Base-by-base conservation (phyloP, 176 grass and related monocot species). In the Aegilops tauschii region DNA sequence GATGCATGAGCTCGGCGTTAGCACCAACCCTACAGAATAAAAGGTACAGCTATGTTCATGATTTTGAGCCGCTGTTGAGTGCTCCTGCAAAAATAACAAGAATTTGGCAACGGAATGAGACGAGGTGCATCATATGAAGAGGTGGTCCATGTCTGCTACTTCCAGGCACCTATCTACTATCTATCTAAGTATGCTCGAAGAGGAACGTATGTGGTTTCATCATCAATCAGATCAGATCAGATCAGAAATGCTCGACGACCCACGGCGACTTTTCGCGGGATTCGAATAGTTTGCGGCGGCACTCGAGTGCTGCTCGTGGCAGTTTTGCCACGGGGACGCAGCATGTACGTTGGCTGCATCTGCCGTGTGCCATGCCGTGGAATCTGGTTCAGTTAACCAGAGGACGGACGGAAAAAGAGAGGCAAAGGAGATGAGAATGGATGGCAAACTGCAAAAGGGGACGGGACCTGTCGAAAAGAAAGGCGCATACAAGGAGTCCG, bases 311-410 rank as follows among this genome's bases (percentile, higher is more conserved):
- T 68, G 5, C 14, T 3, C 65, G 6, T 18, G 20, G 16, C 30
- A 32, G 49, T 69, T 9, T 69, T 35, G 30, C 34, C 3, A 35
- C 7, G 50, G 16, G 5, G 14, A 5, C 70, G 21, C 66, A 61
- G 66, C 31, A 40, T 59, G 21, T 37, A 17, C 29, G 49, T 2
- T 2, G 14, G 3, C 63, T 23, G 40, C 42, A 68, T 68, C 42
- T 2, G 42, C 28, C 14, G 11, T 18, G 16, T 54, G 50, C 16
- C 50, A 54, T 54, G 27, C 14, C 6, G 50, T 52, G 83, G 83
- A 79, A 79, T 86, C 47, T 58, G 84, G 42, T 79, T 44, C 75
- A 79, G 63, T 62, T n/a, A 74, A 84, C 14, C 72, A 30, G 25
- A 9, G 13, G 45, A 50, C 8, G 23, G 45, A 50, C 9, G 7